Conservation (phyloP, 805 yeast species). For the Candida verbasci region DNA sequence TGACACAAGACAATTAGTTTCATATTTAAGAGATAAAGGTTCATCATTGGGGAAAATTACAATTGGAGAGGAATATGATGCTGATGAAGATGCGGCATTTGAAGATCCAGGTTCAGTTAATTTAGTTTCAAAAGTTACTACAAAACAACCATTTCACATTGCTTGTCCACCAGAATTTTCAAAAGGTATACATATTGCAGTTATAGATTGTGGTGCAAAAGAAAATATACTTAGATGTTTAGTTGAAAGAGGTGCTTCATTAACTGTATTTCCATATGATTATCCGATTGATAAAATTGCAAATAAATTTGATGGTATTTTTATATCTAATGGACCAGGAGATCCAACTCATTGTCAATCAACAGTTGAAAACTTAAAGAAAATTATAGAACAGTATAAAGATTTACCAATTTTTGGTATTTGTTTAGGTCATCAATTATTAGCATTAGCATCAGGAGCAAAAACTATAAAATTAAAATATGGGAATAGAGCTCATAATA, state of each 20-base stretch:
- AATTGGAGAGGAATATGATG: conserved; percentile 87
- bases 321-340: conserved; percentile 96
- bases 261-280: conserved; percentile 95
- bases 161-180: conserved; percentile 55
- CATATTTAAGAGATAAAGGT: conserved; percentile 92
- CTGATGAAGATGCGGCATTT: conserved; percentile 86
- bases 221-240: conserved; percentile 94
- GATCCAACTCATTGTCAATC: conserved; percentile 88
- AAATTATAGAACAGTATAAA: conserved; percentile 58
- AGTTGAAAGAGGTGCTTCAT: conserved; percentile 91
- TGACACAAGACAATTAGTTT: conserved; percentile 92
- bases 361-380: conserved; percentile 70
- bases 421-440: conserved; percentile 94
- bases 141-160: conserved; percentile 91
- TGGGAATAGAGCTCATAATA: conserved; percentile 98
- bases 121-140: conserved; percentile 88
- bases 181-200: conserved; percentile 73
- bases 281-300: conserved; percentile 91
- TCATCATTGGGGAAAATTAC: conserved; percentile 88
- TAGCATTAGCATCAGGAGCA: conserved; percentile 94
- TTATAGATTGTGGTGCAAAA: conserved; percentile 97
- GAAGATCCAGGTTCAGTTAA: conserved; percentile 87
- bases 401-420: conserved; percentile 94
- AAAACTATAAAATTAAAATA: conserved; percentile 88
- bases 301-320: conserved; percentile 88